Base-by-base conservation (phyloP, 2,329 filamentous ascomycete genomes). In the Xylaria sp. region DNA sequence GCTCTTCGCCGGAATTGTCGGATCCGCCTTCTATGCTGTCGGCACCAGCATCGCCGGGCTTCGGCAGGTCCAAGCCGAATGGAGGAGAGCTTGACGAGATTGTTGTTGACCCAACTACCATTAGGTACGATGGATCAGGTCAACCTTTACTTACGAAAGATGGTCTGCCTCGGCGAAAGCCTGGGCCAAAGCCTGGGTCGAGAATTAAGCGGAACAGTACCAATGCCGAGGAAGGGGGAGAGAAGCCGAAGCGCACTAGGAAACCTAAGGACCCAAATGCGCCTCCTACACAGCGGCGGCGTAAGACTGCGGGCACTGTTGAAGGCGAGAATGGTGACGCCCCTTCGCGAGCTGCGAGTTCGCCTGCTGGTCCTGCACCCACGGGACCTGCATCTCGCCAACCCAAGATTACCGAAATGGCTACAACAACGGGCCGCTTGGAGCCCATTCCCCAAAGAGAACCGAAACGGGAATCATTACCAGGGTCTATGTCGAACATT, bases 181-280 rank as follows among this genome's bases (percentile, higher is more conserved):
- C 89, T 23, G 89, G 88, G 25, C 86, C 89, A 59, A 91, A 91
- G 76, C 88, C 89, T 75, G 91, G 85, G 76, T 87, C 82, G 69
- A 85, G 81, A 64, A 79, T 85, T 58, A 86, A 82, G 81, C 67
- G 81, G 66, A 77, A 77, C 64, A 76, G 79, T 25, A 72, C 80
- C 57, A 79, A 79, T 62, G 79, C 82, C 20, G 83, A 86, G 15
- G 81, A 77, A 31, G 71, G 72, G 8, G 64, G 71, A 61, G 71
- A 81, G 73, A 88, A 88, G 77, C 81, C 80, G 62, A 85, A 86
- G 67, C 86, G 84, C 71, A 82, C 84, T 8, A 80, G 88, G 65
- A 90, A 90, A 75, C 84, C 87, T 28, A 85, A 83, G 71, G 89
- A 91, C 74, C 85, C 88, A 8, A 89, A 88, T 77, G 86, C 86